A percentile compares a stretch with the other conserved stretches of the same genome.
Conservation (phyloP, 75 land plant genomes). For the Ceratopteris richardii region DNA sequence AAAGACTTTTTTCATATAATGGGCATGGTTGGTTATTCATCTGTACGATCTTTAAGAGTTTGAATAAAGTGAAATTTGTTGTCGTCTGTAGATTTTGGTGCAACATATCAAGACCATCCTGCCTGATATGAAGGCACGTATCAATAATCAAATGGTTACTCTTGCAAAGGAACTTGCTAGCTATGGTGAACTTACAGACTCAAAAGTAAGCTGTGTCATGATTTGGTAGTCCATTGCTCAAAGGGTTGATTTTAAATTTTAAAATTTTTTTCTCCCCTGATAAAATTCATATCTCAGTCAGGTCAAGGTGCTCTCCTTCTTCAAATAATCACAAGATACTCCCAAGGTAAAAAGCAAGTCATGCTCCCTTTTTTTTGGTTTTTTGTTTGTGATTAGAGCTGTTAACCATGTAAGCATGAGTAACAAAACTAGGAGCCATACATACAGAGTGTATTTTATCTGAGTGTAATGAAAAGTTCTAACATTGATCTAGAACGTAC, state of each 20-base stretch:
- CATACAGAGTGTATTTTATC: too few species aligned
- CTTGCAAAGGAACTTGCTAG: slow-evolving; percentile 29
- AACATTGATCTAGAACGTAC: too few species aligned
- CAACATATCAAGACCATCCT: slow-evolving; percentile 30
- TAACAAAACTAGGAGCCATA: too few species aligned
- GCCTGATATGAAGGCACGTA: slow-evolving; percentile 33
- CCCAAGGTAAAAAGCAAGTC: slow-evolving; percentile 19
- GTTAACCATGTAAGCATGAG: background rate
- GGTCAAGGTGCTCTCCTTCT: slow-evolving; percentile 30
- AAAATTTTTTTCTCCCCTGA: background rate
- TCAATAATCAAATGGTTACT: slow-evolving; percentile 34
- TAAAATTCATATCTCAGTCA: slow-evolving; percentile 10
- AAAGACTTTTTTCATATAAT: slow-evolving; percentile 2
- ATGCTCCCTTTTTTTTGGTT: background rate
- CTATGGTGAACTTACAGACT: slow-evolving; percentile 40
- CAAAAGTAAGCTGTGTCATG: slow-evolving; percentile 17
- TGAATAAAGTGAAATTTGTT: background rate
- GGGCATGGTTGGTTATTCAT: background rate
- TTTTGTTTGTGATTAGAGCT: too few species aligned
- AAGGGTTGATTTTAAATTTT: background rate
- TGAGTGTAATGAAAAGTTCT: too few species aligned
- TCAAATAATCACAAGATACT: slow-evolving; percentile 30
- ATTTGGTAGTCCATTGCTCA: background rate
- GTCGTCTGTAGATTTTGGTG: slow-evolving; percentile 32
- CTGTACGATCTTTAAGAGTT: background rate